Base-by-base conservation (phyloP, 2,329 filamentous ascomycete genomes). In the Botrytis paeoniae region DNA sequence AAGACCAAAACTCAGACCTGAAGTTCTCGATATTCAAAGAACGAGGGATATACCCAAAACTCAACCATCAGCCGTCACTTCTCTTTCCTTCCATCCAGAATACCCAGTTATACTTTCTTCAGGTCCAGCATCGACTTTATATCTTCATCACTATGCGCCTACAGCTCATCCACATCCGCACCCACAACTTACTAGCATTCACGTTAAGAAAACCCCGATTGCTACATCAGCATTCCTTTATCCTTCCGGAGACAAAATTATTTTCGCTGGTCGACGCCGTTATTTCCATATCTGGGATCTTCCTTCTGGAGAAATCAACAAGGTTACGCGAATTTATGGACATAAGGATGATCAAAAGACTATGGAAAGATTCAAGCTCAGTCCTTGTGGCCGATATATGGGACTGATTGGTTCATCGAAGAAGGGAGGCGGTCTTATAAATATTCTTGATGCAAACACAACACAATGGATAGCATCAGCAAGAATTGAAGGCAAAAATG, bases 261-360 rank as follows among this genome's bases (percentile, higher is more conserved):
- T 97, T 82, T 93, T 98, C 74, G 92, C 94, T 29, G 95, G 95
- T 54, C 91, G 95, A 51, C 89, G 96, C 68, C 91, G 91, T 75
- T 98, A 94, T 85, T 98, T 98, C 83, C 96, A 98, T 83, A 91
- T 92, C 77, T 99, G 96, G 96, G 91, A 98, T 79, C 87, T 99
- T 37, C 86, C 91, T 61, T 91, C 92, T 0, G 96, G 96, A 61
- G 85, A 86, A 20, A 90, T 99, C 66, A 92, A 95, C 79, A 97
- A 97, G 83, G 88, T 97, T 62, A 90, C 89, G 77, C 86, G 92
- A 80, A 85, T 96, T 74, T 88, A 92, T 80, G 89, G 94, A 75
- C 91, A 94, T 77, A 86, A 91, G 76, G 87, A 93, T 72, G 93
- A 97, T 82, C 95, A 98, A 82, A 92, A 91, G 78, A 92, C 89